Conservation (phyloP, 2,329 filamentous ascomycete species). For the Chaetomiaceae sp. region DNA sequence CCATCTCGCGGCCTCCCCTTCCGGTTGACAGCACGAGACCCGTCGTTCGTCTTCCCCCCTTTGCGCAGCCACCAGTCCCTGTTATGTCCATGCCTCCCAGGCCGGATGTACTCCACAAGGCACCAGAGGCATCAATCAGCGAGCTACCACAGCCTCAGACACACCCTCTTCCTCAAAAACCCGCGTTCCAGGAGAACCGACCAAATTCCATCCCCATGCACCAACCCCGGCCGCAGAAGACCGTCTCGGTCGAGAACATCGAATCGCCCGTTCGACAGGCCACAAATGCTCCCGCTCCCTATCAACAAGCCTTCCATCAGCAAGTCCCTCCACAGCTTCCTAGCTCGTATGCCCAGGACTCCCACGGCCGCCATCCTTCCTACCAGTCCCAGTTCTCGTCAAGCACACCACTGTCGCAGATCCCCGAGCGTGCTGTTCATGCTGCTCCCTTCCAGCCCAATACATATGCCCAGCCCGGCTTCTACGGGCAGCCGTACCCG, state of each 20-base stretch:
- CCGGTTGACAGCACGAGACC: conserved; percentile 61
- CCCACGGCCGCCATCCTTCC: conserved; percentile 63
- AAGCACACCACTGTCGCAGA: conserved; percentile 82
- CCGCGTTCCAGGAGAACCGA: conserved; percentile 53
- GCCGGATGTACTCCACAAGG: conserved; percentile 21
- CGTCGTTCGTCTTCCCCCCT: conserved; percentile 77
- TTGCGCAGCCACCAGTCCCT: conserved; percentile 32
- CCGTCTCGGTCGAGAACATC: conserved; percentile 87
- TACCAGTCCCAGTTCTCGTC: conserved; percentile 67
- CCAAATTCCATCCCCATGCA: conserved; percentile 67
- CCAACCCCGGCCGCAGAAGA: conserved; percentile 90
- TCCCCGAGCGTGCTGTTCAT: conserved; percentile 87
- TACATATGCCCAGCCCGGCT: conserved; percentile 55
- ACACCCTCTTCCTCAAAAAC: conserved; percentile 56
- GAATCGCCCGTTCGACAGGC: conserved; percentile 66
- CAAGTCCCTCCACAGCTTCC: conserved; percentile 77
- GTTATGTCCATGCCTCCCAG: conserved; percentile 28
- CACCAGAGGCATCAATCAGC: conserved; percentile 42
- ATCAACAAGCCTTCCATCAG: conserved; percentile 88
- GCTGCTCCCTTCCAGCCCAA: conserved; percentile 84
- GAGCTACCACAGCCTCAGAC: conserved; percentile 55
- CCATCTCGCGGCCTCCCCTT: conserved; percentile 64
- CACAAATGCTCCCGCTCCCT: conserved; percentile 43
- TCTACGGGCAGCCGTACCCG: conserved; percentile 54
- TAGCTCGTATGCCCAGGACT: conserved; percentile 52